Evolutionary conservation across 331 rosid genomes (phyloP).

Genomic region (Spiraea crenata): DNA sequence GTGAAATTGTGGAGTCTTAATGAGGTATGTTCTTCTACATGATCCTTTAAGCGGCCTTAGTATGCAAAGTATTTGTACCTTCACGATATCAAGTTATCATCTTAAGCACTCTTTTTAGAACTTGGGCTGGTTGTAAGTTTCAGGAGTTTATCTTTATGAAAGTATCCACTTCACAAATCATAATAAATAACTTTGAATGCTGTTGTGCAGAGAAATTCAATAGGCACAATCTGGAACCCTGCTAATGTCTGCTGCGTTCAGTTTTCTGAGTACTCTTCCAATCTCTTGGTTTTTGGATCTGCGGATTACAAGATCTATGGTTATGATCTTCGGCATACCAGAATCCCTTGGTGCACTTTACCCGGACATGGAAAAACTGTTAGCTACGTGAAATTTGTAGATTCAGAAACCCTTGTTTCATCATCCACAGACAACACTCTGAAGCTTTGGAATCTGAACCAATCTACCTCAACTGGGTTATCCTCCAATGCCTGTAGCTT

Average conservation of each 20-base stretch:
- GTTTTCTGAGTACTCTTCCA: conserved; percentile 50
- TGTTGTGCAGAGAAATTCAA: conserved; percentile 49
- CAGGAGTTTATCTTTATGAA: background rate
- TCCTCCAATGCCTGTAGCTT: conserved; percentile 48
- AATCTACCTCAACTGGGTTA: conserved; percentile 42
- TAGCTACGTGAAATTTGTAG: conserved; percentile 64
- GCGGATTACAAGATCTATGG: conserved; percentile 68
- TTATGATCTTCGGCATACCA: conserved; percentile 69
- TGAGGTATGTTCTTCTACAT: conserved; percentile 40
- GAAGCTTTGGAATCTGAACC: conserved; percentile 74
- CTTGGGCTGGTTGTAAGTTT: background rate
- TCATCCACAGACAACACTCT: conserved; percentile 75
- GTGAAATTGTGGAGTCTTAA: conserved; percentile 66
- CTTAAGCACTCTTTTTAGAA: background rate
- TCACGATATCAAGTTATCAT: background rate
- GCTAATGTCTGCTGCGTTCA: conserved; percentile 77
- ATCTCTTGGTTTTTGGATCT: conserved; percentile 60
- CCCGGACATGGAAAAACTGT: conserved; percentile 65
- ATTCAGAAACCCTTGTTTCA: conserved; percentile 59
- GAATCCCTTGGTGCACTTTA: conserved; percentile 72
- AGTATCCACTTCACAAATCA: background rate
- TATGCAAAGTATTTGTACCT: background rate
- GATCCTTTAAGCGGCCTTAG: background rate
- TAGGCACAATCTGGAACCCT: conserved; percentile 49
- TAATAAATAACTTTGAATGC: background rate